These are phyloP conservation scores for Lepidium aucheri DNA, from an alignment of 345 rosid genomes.

Conservation along the genomic window DNA sequence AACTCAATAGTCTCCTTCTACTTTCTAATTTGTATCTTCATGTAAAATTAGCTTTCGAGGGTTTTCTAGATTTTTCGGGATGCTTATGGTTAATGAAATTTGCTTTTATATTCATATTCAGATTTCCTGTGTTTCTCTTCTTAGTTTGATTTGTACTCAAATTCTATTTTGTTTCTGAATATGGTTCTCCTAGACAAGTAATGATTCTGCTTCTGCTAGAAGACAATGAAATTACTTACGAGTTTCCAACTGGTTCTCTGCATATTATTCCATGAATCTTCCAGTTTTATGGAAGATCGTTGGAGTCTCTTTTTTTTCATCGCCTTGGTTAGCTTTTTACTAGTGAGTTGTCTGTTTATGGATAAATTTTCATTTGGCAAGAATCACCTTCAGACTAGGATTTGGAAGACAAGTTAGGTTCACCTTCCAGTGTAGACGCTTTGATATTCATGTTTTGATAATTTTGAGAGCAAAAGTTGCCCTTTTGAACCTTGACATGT, in stretches of 20 bases:
- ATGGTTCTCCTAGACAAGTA: background rate
- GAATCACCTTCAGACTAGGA: background rate
- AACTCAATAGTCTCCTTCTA: too few relatives aligned
- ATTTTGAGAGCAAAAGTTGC: background rate
- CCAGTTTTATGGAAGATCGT: background rate
- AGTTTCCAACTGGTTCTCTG: background rate
- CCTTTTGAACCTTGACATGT: background rate
- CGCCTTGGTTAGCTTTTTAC: background rate
- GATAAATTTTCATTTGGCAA: background rate
- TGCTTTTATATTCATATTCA: too few relatives aligned
- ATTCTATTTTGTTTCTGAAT: background rate
- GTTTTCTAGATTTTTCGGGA: too few relatives aligned
- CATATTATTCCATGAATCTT: background rate
- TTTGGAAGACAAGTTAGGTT: background rate
- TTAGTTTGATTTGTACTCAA: too few relatives aligned
- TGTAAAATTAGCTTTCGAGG: too few relatives aligned
- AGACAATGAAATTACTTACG: background rate
- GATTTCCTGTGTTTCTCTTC: too few relatives aligned
- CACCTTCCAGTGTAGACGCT: background rate
- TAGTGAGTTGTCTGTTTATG: background rate
- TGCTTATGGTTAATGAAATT: too few relatives aligned
- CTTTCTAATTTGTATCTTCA: too few relatives aligned
- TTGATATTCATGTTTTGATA: background rate
- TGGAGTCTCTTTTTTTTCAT: background rate
- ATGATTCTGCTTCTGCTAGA: background rate